These are phyloP conservation scores for Mortierella sp. DNA, from an alignment of 371 early-diverging fungal genomes.

Conservation along the genomic window DNA sequence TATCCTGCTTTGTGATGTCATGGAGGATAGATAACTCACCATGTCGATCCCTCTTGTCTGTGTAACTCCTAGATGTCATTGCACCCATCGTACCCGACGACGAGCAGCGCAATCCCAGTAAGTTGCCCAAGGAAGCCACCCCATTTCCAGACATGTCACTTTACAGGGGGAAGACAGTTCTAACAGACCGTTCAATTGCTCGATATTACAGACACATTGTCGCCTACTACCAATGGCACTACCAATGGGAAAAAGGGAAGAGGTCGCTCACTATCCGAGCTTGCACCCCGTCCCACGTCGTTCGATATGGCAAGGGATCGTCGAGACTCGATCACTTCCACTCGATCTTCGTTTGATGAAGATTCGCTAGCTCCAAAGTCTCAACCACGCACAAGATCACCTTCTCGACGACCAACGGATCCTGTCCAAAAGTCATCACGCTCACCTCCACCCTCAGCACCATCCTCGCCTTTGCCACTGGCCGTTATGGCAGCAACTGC, in stretches of 20 bases:
- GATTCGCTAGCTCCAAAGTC: slow-evolving; percentile 4
- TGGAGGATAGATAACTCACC: no score
- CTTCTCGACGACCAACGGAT: not conserved
- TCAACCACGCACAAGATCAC: no score
- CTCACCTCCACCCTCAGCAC: not conserved
- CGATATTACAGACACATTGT: not conserved
- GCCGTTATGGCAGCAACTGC: no score
- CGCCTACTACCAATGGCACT: not conserved
- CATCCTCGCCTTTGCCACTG: not conserved
- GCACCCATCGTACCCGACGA: slow-evolving; percentile 18
- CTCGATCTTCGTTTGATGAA: slow-evolving; percentile 14
- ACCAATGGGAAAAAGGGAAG: slow-evolving; percentile 14
- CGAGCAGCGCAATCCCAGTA: slow-evolving; percentile 21
- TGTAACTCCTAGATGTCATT: slow-evolving; percentile 17
- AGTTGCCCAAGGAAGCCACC: no score
- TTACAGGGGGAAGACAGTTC: no score
- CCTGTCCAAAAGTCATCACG: not conserved
- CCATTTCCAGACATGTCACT: no score
- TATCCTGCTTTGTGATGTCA: no score
- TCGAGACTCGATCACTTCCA: slow-evolving; percentile 1
- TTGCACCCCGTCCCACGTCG: slow-evolving; percentile 21
- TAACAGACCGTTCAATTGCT: no score
- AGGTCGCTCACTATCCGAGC: slow-evolving; percentile 29
- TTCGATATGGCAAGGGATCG: slow-evolving; percentile 16
- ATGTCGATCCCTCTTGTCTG: not conserved